Evolutionary conservation across 345 rosid genomes (phyloP), one percentile per base, ranked within the genome.

Genomic region (Populus simonii): DNA sequence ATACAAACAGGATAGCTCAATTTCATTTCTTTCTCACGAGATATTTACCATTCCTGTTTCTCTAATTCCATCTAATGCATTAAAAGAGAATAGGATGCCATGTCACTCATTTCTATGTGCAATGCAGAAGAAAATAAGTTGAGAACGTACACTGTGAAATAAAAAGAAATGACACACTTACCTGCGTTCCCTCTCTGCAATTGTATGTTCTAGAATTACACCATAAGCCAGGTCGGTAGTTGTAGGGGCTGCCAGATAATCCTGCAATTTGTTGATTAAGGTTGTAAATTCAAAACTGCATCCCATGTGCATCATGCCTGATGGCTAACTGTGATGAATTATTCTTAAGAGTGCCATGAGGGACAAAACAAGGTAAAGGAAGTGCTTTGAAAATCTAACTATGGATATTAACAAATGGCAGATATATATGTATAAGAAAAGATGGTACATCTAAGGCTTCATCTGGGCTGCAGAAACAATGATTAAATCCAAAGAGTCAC

Each of bases 131-230:
- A 66, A 15, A 66, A 41, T 13, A 5, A 66, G 43, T 15, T 7
- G 51, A 67, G 39, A 66, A 35, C 7, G 8, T n/a, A 13, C 43
- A 71, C 3, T 25, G 7, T 8, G 43, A 74, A 68, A 38, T 25
- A 11, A 74, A 45, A 70, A 49, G 17, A 16, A 25, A 63, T 65
- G 23, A 76, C 73, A 63, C 39, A 76, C 69, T 82, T 86, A 96
- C 99, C 99, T 96, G 83, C 97, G 97, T 79, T 96, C 99, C 84
- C 95, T 96, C 84, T 96, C 99, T 43, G 98, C 91, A 79, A 89
- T 86, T 41, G 99, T 89, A 85, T 94, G 98, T 76, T 93, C 99
- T 78, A 96, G 86, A 80, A 96, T 86, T 76, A 92, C 92, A 88
- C 84, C 72, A 78, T 91, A 96, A 15, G 99, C 91, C 83, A 90